A percentile compares a stretch with the other conserved stretches of the same genome.
phyloP scores from a whole-genome alignment of 208 protist species.

The Phytomonas sp. region DNA sequence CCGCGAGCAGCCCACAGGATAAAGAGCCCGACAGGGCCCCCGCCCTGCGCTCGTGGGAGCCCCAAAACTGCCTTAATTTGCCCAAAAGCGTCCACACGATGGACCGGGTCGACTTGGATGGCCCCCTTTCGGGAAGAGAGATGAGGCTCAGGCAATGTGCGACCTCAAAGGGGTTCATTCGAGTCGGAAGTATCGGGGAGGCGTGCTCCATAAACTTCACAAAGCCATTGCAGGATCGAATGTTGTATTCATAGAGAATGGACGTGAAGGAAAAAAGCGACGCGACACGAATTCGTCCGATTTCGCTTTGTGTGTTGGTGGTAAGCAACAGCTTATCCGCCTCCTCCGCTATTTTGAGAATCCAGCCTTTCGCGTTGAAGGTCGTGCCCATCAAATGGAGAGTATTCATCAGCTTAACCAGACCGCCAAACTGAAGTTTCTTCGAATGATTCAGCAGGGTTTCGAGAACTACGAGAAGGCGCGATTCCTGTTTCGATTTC shows the following conservation, averaged over 20 bases:
- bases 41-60: background rate
- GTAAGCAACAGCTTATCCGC: background rate
- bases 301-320: background rate
- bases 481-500: conserved; percentile 5
- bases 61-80: background rate
- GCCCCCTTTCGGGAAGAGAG: background rate
- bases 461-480: conserved; percentile 14
- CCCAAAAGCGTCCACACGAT: background rate
- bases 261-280: background rate
- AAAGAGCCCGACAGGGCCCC: background rate
- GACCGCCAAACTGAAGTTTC: conserved; percentile 15
- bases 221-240: conserved; percentile 1
- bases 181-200: background rate
- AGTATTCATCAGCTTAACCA: conserved; percentile 41
- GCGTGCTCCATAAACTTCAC: background rate
- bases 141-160: background rate
- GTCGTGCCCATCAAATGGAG: conserved; percentile 35
- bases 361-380: conserved; percentile 15
- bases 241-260: background rate
- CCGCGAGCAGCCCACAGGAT: conserved; percentile 7
- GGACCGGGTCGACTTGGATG: background rate
- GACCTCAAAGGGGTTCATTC: background rate
- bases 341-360: conserved; percentile 16
- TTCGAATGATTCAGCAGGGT: conserved; percentile 10
- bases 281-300: background rate